phyloP scores from a whole-genome alignment of 1,139 yeast species.

The Groenewaldozyma auringiensis region DNA sequence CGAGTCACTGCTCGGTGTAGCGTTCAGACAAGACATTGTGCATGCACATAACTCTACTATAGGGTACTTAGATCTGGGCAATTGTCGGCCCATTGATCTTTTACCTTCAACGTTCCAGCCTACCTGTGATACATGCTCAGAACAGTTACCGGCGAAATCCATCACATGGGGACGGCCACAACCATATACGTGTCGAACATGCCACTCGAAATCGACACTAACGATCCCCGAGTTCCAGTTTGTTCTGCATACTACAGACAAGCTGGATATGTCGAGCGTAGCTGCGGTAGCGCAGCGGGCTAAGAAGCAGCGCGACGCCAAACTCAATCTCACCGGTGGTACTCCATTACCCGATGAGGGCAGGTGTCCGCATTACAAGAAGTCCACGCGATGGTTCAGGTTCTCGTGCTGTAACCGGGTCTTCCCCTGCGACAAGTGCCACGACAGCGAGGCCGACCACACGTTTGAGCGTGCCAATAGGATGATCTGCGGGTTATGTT shows the following conservation, averaged over 20 bases:
- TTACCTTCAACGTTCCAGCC: constrained; percentile 33
- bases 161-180: constrained; percentile 1
- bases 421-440: constrained; percentile 38
- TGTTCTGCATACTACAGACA: constrained; percentile 22
- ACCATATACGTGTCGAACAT: constrained; percentile 30
- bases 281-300: constrained; percentile 16
- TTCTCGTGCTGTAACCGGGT: constrained; percentile 38
- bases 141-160: constrained; percentile 6
- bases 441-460: constrained; percentile 33
- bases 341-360: constrained; percentile 36
- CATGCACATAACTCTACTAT: constrained; percentile 23
- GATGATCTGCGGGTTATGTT: constrained; percentile 39
- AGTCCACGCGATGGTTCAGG: constrained; percentile 38
- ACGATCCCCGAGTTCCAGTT: constrained; percentile 29
- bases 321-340: constrained; percentile 32
- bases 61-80: constrained; percentile 34
- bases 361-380: constrained; percentile 35
- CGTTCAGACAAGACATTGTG: constrained; percentile 32
- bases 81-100: constrained; percentile 32
- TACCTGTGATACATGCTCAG: constrained; percentile 33
- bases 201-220: constrained; percentile 32
- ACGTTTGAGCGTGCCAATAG: constrained; percentile 33
- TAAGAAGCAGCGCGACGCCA: constrained; percentile 20
- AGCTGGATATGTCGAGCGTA: constrained; percentile 15
- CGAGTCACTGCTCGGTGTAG: constrained; percentile 28